Evolutionary conservation across 805 yeast genomes (phyloP).

Genomic region (Starmerella stigmatis): DNA sequence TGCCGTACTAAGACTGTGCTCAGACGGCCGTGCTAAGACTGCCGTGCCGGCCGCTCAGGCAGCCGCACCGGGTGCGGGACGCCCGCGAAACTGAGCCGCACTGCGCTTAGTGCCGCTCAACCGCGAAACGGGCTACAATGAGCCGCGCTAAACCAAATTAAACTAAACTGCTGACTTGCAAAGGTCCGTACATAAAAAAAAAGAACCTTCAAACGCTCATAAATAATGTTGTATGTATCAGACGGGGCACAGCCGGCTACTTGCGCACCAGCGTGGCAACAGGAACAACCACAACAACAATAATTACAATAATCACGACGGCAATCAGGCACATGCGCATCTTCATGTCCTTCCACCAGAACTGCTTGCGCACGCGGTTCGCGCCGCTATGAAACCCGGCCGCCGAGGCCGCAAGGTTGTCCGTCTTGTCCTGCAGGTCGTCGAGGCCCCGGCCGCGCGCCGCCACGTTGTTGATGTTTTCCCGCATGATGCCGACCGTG

Average conservation of each 20-base stretch:
- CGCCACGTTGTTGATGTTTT: constrained; percentile 89
- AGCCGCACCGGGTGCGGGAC: too few species aligned
- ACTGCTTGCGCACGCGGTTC: constrained; percentile 90
- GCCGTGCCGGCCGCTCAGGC: too few species aligned
- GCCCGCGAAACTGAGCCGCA: too few species aligned
- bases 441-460: constrained; percentile 91
- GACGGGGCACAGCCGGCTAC: background rate
- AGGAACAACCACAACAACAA: constrained; percentile 85
- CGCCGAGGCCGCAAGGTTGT: constrained; percentile 81
- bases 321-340: constrained; percentile 84
- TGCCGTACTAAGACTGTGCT: constrained; percentile 26
- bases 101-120: too few species aligned
- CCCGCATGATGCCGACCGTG: constrained; percentile 95
- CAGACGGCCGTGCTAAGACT: background rate
- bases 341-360: constrained; percentile 99
- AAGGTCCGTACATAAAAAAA: background rate
- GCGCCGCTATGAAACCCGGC: constrained; percentile 95
- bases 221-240: background rate
- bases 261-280: constrained; percentile 70
- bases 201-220: background rate
- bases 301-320: constrained; percentile 62
- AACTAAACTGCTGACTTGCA: too few species aligned
- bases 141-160: too few species aligned
- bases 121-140: too few species aligned
- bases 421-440: constrained; percentile 85